Evolutionary conservation across 2,329 filamentous ascomycete genomes (phyloP), one percentile per base, ranked within the genome.

Genomic region (Laburnicola sp.): DNA sequence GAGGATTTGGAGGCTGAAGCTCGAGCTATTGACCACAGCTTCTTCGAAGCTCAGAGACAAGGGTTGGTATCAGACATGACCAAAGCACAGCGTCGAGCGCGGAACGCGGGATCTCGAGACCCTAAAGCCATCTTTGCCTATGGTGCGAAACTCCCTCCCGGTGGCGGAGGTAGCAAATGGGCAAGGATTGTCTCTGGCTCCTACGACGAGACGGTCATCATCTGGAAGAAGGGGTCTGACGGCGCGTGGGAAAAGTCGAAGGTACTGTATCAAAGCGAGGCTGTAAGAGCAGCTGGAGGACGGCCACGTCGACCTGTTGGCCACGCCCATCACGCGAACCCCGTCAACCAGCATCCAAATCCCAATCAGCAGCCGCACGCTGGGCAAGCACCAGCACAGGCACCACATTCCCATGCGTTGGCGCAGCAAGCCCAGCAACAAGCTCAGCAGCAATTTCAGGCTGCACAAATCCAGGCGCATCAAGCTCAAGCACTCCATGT

Each of bases 151-250:
- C 80, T 97, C 2, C 93, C 93, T 1, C 92, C 93, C 0, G 93
- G 93, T 9, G 92, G 93, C 23, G 93, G 93, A 34, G 91, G 93
- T 25, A 90, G 90, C 64, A 86, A 82, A 59, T 97, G 93, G 78
- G 91, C 88, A 7, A 86, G 92, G n/a, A 99, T 99, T 52, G 91
- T 99, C 3, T 97, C 92, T 5, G 94, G 94, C 2, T 96, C 91
- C 0, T 99, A 99, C 62, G 94, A 99, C 62, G 91, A 96, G 75
- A 92, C 86, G 8, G 91, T 99, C 61, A 92, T 97, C 59, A 89
- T 99, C 50, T 99, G 94, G 94, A 87, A 89, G 60, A 86, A 90
- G 54, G 88, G 95, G 58, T 83, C 85, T 2, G 86, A 94, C 59
- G 92, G 92, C 2, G 83, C 88, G 25, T 97, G 94, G 92, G 86